Evolutionary conservation across 2,329 filamentous ascomycete species (phyloP).

Genomic region (Epichloe amarillans): DNA sequence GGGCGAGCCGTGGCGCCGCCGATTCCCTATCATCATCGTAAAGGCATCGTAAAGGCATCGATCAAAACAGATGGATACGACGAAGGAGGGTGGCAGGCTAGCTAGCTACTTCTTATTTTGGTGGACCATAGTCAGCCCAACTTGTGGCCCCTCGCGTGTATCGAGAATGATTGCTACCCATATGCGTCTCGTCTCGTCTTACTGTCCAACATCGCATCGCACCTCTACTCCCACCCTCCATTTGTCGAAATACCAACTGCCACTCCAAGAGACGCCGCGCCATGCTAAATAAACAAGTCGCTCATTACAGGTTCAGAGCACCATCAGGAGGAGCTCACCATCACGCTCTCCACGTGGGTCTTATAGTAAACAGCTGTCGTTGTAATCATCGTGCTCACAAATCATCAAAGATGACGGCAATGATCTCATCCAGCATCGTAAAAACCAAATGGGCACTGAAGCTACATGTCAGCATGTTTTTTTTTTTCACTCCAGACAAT

Average conservation of each 20-base stretch:
- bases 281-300: slow-evolving; percentile 1
- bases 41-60: not conserved
- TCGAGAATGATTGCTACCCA: too few relatives aligned
- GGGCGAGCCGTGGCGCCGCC: not conserved
- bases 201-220: not conserved
- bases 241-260: not conserved
- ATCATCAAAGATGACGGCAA: slow-evolving; percentile 49
- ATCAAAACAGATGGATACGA: too few relatives aligned
- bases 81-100: too few relatives aligned
- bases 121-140: too few relatives aligned
- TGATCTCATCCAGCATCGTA: slow-evolving; percentile 57
- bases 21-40: not conserved
- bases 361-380: not conserved
- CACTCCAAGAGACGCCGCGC: not conserved
- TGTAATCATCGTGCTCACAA: not conserved
- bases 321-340: not conserved
- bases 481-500: not conserved
- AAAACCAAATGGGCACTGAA: slow-evolving; percentile 54
- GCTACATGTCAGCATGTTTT: not conserved
- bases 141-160: too few relatives aligned
- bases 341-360: not conserved
- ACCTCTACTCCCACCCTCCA: not conserved
- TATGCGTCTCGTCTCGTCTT: not conserved
- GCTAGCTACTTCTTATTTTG: too few relatives aligned
- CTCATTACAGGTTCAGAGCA: not conserved